Base-by-base conservation (phyloP, 2,329 filamentous ascomycete species). In the Aspergillus amoenus region DNA sequence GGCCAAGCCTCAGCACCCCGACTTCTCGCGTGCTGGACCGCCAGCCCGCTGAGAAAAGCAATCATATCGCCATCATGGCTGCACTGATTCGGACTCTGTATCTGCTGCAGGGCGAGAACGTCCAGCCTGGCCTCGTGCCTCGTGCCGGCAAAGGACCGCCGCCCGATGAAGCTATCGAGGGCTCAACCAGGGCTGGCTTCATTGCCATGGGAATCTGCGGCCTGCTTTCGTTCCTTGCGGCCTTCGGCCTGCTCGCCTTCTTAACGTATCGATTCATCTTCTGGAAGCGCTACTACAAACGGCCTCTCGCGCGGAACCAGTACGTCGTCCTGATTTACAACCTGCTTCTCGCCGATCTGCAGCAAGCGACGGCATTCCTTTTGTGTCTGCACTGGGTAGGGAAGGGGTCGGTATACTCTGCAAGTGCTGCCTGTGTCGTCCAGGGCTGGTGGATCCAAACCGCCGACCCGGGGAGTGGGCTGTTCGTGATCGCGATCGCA, bases 301-400 rank as follows among this genome's bases (percentile, higher is more conserved):
- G 74, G 57, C 77, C 78, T 44, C 76, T 82, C 37, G 76, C 77
- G 17, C 75, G 80, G 64, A 82, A 82, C 61, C 80, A 82, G 69
- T 81, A 79, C 52, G 73, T 82, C 42, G 69, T 82, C 18, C 73
- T 82, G 46, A 81, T 82, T 63, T 81, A 79, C 68, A 81, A 81
- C 57, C 71, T 82, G 6, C 70, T 82, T 5, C 63, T 82, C 4
- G 78, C 78, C n/a, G 79, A 82, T 66, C 64, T 82, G 15, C 77
- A 79, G 58, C 80, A 82, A 66, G 73, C 79, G 0, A 68, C 79
- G 15, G 77, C 77, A 0, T 82, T 81, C 59, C 61, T 76, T 18
- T 51, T 73, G 34, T 78, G 76, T 32, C 70, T 80, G 32, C 71
- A 81, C 55, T 83, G 79, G 78, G 68, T 77, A 4, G 61, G 66